Evolutionary conservation across 768 basidiomycete species (phyloP).

Genomic region (Strobilomyces confusus): DNA sequence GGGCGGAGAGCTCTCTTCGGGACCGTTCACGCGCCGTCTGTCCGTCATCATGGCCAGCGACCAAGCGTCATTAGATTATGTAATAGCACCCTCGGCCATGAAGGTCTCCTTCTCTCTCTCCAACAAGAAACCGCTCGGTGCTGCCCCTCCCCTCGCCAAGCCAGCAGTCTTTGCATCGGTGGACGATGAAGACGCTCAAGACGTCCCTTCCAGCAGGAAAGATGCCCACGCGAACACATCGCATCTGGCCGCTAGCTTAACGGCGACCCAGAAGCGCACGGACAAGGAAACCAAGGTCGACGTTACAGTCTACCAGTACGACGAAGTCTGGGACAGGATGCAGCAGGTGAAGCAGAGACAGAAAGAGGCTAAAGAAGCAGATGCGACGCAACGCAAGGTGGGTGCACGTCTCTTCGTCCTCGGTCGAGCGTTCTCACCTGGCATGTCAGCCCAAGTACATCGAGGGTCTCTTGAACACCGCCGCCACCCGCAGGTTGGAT

Average conservation of each 20-base stretch:
- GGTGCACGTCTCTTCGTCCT: conserved; percentile 17
- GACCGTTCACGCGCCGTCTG: conserved; percentile 86
- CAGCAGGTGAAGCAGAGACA: conserved; percentile 76
- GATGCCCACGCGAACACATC: conserved; percentile 49
- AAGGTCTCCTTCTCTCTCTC: conserved; percentile 88
- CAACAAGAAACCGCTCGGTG: conserved; percentile 49
- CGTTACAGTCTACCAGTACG: conserved; percentile 85
- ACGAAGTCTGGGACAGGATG: conserved; percentile 95
- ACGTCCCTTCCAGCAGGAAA: conserved; percentile 42
- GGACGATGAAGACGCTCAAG: conserved; percentile 58
- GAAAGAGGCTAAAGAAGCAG: conserved; percentile 73
- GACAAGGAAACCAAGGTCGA: conserved; percentile 79
- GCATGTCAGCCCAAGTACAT: conserved; percentile 86
- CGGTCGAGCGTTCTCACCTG: conserved; percentile 7
- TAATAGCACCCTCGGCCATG: conserved; percentile 41
- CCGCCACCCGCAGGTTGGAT: conserved; percentile 85
- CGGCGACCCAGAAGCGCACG: conserved; percentile 66
- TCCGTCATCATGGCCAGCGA: conserved; percentile 54
- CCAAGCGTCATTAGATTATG: conserved; percentile 15
- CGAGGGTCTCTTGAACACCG: conserved; percentile 66
- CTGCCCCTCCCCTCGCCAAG: conserved; percentile 49
- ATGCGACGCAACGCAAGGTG: conserved; percentile 76
- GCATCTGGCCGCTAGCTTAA: conserved; percentile 55
- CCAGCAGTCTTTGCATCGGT: conserved; percentile 61
- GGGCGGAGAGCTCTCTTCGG: conserved; percentile 76